These are phyloP conservation scores for Saccharomyces hybrid DNA, from an alignment of 1,139 yeast species.

Conservation along the genomic window DNA sequence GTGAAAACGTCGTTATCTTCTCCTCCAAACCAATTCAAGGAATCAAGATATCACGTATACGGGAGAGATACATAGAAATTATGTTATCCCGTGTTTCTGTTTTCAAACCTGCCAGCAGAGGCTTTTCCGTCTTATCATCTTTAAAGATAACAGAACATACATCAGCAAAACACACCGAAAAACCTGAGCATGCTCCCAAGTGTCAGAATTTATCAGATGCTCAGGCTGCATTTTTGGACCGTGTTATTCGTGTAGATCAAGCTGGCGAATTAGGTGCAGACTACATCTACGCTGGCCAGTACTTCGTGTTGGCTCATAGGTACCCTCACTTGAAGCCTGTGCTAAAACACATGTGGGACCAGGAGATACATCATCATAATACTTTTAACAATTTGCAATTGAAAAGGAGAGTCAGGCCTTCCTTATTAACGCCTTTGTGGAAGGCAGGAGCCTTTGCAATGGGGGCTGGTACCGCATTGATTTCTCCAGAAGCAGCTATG, in stretches of 20 bases:
- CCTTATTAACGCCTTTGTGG: slow-evolving; percentile 88
- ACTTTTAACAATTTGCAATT: slow-evolving; percentile 75
- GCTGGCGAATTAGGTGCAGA: slow-evolving; percentile 99
- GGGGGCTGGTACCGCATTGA: slow-evolving; percentile 79
- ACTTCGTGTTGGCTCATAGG: slow-evolving; percentile 60
- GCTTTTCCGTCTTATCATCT: slow-evolving; percentile 12
- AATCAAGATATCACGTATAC: neutral
- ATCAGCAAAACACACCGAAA: slow-evolving; percentile 4
- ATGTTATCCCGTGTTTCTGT: neutral
- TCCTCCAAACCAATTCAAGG: neutral
- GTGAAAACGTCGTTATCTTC: neutral
- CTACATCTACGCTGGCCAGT: slow-evolving; percentile 87
- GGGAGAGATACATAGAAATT: neutral
- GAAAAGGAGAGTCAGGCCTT: slow-evolving; percentile 79
- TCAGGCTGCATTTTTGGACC: slow-evolving; percentile 62
- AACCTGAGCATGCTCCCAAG: slow-evolving; percentile 6
- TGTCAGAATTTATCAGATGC: slow-evolving; percentile 41
- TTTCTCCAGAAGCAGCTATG: slow-evolving; percentile 97
- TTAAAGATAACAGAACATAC: slow-evolving; percentile 7
- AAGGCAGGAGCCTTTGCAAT: slow-evolving; percentile 79
- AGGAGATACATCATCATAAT: slow-evolving; percentile 81
- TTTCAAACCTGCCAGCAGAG: slow-evolving; percentile 3
- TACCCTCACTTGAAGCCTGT: slow-evolving; percentile 65
- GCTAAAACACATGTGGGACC: slow-evolving; percentile 96
- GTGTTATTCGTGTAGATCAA: slow-evolving; percentile 86